Conservation (phyloP, 2,329 filamentous ascomycete species). For the Aspergillaceae sp. region DNA sequence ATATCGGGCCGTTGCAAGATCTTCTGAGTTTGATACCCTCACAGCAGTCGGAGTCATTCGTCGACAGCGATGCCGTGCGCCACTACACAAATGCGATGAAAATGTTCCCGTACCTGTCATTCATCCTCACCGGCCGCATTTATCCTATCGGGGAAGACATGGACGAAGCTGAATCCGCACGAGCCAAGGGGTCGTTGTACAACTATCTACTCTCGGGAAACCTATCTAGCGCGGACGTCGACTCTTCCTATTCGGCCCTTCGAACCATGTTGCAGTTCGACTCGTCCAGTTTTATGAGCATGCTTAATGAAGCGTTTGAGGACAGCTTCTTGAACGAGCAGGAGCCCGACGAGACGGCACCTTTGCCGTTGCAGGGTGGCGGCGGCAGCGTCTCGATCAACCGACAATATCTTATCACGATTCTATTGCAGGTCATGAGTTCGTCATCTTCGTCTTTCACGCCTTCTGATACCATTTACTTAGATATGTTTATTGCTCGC, state of each 20-base stretch:
- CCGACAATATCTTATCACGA: conserved; percentile 85
- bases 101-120: conserved; percentile 90
- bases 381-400: conserved; percentile 62
- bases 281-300: conserved; percentile 84
- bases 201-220: conserved; percentile 88
- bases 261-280: conserved; percentile 80
- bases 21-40: conserved; percentile 48
- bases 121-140: conserved; percentile 77
- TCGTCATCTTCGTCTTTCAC: conserved; percentile 56
- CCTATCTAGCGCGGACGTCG: conserved; percentile 8
- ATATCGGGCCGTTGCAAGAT: conserved; percentile 81
- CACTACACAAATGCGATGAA: conserved; percentile 65
- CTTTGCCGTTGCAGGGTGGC: conserved; percentile 5
- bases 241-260: conserved; percentile 67
- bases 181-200: conserved; percentile 82
- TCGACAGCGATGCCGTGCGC: conserved; percentile 43
- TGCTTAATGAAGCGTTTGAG: conserved; percentile 94
- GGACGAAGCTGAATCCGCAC: conserved; percentile 60
- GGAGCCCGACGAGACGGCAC: conserved; percentile 53
- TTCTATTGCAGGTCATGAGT: conserved; percentile 85
- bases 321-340: conserved; percentile 83
- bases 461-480: conserved; percentile 75
- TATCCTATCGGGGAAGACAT: conserved; percentile 79
- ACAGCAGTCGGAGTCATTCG: conserved; percentile 9
- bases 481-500: conserved; percentile 96